Evolutionary conservation across 2,329 filamentous ascomycete species (phyloP).

Genomic region (Hymenoscyphus linearis): DNA sequence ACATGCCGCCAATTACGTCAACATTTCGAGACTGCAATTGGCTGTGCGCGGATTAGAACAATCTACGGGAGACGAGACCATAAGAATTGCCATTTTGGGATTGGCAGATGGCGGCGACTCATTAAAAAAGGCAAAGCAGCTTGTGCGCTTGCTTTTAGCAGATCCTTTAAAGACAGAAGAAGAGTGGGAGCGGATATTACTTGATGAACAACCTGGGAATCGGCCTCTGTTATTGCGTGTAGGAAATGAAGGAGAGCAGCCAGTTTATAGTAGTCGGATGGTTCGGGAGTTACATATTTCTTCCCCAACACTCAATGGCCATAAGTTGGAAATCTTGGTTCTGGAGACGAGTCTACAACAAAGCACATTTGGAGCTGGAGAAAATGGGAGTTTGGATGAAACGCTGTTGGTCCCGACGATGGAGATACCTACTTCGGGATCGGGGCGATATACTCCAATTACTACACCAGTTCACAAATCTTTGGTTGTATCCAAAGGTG

Average conservation of each 20-base stretch:
- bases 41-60: conserved; percentile 61
- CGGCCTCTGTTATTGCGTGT: conserved; percentile 60
- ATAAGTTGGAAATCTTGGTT: conserved; percentile 60
- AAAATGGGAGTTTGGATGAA: conserved; percentile 47
- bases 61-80: conserved; percentile 48
- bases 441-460: conserved; percentile 60
- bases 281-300: conserved; percentile 56
- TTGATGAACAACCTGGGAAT: conserved; percentile 36
- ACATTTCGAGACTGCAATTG: conserved; percentile 66
- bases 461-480: conserved; percentile 81
- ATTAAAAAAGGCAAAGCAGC: conserved; percentile 49
- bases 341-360: conserved; percentile 45
- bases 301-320: conserved; percentile 53
- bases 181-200: conserved; percentile 62
- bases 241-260: conserved; percentile 30
- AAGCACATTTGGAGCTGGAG: conserved; percentile 27
- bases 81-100: conserved; percentile 54
- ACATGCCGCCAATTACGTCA: conserved; percentile 55
- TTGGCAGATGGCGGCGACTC: conserved; percentile 35
- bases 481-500: conserved; percentile 66
- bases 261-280: conserved; percentile 41
- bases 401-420: conserved; percentile 70
- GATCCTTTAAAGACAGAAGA: conserved; percentile 61
- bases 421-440: conserved; percentile 60
- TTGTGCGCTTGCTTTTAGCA: conserved; percentile 65